Conservation (phyloP, 352 stramenopile genomes). For the Halophytophthora batemanensis region DNA sequence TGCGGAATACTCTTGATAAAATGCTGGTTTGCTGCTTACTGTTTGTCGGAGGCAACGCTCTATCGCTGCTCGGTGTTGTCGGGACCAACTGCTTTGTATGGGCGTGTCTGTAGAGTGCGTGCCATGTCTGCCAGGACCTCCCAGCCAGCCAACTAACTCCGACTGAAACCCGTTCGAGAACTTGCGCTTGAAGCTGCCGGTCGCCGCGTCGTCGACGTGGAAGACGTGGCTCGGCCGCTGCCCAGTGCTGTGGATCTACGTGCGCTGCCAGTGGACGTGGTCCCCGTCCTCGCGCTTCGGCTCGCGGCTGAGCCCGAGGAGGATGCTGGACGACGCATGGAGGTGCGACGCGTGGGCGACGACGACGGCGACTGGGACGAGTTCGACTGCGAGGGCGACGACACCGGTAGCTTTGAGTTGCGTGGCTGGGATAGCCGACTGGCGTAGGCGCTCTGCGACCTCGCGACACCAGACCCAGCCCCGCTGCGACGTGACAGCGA, state of each 20-base stretch:
- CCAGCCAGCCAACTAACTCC: conserved; percentile 22
- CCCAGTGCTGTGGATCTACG: conserved; percentile 16
- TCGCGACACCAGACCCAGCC: background rate
- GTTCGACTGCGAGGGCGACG: conserved; percentile 14
- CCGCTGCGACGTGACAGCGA: conserved; percentile 5
- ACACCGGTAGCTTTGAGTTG: conserved; percentile 12
- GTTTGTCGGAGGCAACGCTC: too few relatives aligned
- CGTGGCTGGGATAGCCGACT: conserved; percentile 24
- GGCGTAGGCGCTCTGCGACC: conserved; percentile 14
- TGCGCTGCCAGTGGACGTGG: conserved; percentile 7
- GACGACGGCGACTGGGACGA: conserved; percentile 21
- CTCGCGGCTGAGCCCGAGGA: conserved; percentile 10
- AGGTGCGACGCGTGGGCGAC: conserved; percentile 15
- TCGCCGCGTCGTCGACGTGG: conserved; percentile 17
- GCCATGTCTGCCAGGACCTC: background rate
- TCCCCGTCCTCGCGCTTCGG: conserved; percentile 7
- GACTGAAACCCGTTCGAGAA: conserved; percentile 21
- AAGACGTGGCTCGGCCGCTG: conserved; percentile 20
- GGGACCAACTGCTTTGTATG: too few relatives aligned
- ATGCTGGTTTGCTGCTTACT: too few relatives aligned
- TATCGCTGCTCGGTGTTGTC: too few relatives aligned
- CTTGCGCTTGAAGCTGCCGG: conserved; percentile 9
- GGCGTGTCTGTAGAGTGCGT: background rate
- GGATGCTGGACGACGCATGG: conserved; percentile 20
- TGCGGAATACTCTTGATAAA: too few relatives aligned